Conservation (phyloP, 2,329 filamentous ascomycete genomes). For the Fusarium mundagurra region DNA sequence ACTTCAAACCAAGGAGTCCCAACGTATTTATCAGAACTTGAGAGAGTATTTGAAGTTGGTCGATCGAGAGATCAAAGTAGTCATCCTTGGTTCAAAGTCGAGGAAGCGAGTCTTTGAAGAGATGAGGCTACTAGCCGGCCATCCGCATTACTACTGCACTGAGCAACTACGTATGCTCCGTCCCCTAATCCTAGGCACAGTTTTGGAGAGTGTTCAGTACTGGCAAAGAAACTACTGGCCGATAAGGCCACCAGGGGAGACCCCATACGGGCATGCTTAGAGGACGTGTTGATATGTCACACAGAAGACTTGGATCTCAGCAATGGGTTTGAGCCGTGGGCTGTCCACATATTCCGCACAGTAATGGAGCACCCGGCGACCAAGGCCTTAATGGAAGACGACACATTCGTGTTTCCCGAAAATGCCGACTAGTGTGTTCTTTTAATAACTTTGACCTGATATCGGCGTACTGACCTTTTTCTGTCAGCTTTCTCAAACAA, state of each 20-base stretch:
- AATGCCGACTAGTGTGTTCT: background rate
- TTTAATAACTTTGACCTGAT: background rate
- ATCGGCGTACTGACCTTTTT: background rate
- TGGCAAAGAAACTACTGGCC: background rate
- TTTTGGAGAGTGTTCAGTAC: background rate
- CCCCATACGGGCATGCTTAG: background rate
- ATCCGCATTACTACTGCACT: too few relatives aligned
- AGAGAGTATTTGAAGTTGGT: fast-evolving
- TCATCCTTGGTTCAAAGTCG: background rate
- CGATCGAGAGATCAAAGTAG: fast-evolving
- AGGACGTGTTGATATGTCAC: background rate
- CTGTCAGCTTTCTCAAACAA: background rate
- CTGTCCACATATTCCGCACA: fast-evolving
- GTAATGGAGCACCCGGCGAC: background rate
- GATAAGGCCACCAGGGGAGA: fast-evolving
- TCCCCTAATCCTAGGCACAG: background rate
- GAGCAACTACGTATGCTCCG: background rate
- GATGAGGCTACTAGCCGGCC: too few relatives aligned
- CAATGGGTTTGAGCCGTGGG: background rate
- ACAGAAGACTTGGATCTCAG: background rate
- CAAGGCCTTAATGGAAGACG: background rate
- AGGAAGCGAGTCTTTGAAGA: background rate
- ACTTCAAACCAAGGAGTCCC: background rate
- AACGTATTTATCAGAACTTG: background rate
- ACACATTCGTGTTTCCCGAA: fast-evolving